phyloP scores from a whole-genome alignment of 495 filamentous ascomycete species.

The Xanthoparmelia taractica region DNA sequence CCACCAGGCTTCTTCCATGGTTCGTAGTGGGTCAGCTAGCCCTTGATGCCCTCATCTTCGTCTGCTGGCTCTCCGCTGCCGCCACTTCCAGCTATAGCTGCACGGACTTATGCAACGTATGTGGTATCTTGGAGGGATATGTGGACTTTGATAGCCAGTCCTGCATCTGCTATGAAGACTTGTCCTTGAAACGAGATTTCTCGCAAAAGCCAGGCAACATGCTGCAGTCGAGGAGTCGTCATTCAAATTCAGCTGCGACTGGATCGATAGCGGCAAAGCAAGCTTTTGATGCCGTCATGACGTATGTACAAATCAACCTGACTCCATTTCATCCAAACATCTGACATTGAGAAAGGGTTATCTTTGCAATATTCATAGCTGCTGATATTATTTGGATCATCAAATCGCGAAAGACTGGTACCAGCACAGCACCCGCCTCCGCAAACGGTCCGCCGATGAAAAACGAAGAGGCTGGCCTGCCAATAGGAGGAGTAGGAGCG shows the following conservation, averaged over 20 bases:
- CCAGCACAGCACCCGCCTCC: background rate
- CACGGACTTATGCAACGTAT: constrained; percentile 24
- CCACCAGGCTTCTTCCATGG: constrained; percentile 20
- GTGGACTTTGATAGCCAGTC: constrained; percentile 11
- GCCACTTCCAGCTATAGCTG: constrained; percentile 21
- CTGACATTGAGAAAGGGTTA: constrained; percentile 3
- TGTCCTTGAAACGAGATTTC: constrained; percentile 6
- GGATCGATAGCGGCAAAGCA: constrained; percentile 14
- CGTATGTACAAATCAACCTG: background rate
- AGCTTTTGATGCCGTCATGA: constrained; percentile 22
- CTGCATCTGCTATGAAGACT: constrained; percentile 1
- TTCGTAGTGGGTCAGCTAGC: constrained; percentile 19
- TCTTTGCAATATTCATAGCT: constrained; percentile 10
- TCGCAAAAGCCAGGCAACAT: constrained; percentile 1
- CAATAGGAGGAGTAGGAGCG: constrained; percentile 3
- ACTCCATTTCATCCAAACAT: background rate
- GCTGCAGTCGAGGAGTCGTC: background rate
- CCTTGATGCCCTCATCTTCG: constrained; percentile 23
- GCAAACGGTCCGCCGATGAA: background rate
- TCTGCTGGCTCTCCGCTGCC: constrained; percentile 24
- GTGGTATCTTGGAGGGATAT: constrained; percentile 5
- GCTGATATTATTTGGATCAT: constrained; percentile 15
- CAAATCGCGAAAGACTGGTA: constrained; percentile 9
- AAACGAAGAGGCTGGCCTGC: constrained; percentile 13
- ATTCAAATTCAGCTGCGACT: constrained; percentile 2